These are phyloP conservation scores for Penicillium oxalicum DNA, from an alignment of 2,329 filamentous ascomycete species.

Conservation along the genomic window DNA sequence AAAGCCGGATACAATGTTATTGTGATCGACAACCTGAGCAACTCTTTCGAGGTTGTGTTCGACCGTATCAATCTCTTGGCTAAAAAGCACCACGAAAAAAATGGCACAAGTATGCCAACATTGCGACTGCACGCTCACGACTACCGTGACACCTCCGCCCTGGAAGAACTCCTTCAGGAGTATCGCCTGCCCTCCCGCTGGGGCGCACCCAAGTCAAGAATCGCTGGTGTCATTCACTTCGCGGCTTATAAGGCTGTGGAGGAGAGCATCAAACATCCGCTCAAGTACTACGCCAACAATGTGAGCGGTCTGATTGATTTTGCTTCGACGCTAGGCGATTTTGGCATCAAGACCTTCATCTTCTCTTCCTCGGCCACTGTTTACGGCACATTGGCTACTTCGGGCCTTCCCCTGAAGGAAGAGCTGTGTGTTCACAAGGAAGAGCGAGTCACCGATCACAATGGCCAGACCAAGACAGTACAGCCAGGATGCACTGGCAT, in stretches of 20 bases:
- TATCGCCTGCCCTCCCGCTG: conserved; percentile 34
- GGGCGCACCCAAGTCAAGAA: conserved; percentile 43
- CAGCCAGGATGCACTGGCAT: conserved; percentile 51
- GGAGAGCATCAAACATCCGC: conserved; percentile 55
- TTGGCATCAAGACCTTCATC: conserved; percentile 59
- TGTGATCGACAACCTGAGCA: conserved; percentile 39
- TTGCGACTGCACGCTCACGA: conserved; percentile 46
- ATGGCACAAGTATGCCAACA: conserved; percentile 39
- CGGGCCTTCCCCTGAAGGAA: conserved; percentile 49
- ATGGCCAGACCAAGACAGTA: conserved; percentile 39
- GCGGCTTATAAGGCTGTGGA: conserved; percentile 62
- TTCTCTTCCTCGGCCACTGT: conserved; percentile 65
- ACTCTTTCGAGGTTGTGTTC: conserved; percentile 33
- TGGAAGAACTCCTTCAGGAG: conserved; percentile 40
- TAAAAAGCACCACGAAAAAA: conserved; percentile 31
- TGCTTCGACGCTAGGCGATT: conserved; percentile 51
- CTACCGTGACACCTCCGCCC: conserved; percentile 41
- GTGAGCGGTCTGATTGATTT: conserved; percentile 59
- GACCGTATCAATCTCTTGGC: conserved; percentile 32
- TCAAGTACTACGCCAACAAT: conserved; percentile 64
- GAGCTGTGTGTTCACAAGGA: conserved; percentile 51
- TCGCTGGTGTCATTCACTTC: conserved; percentile 63
- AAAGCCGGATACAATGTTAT: conserved; percentile 39
- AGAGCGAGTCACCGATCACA: conserved; percentile 41
- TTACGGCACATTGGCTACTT: conserved; percentile 53